These are phyloP conservation scores for Scytalidium lignicola DNA, from an alignment of 2,329 filamentous ascomycete species.

Conservation along the genomic window DNA sequence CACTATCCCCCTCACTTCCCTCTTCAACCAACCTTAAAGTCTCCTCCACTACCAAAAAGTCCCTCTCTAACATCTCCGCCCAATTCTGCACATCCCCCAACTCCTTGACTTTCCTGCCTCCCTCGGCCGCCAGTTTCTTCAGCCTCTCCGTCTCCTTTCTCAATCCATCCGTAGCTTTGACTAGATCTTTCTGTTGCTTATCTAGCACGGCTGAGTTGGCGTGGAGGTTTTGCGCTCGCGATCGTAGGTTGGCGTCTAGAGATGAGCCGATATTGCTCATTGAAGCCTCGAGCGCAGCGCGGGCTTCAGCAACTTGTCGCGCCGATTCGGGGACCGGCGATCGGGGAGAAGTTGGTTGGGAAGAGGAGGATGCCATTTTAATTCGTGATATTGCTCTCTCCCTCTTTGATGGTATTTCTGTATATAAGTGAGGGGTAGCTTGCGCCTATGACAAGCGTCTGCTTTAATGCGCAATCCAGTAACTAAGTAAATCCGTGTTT, in stretches of 20 bases:
- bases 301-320: slow-evolving; percentile 47
- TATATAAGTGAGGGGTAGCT: not conserved
- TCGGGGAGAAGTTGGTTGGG: slow-evolving; percentile 5
- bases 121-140: slow-evolving; percentile 56
- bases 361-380: slow-evolving; percentile 1
- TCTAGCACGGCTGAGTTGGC: slow-evolving; percentile 59
- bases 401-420: not conserved
- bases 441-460: not conserved
- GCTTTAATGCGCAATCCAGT: no score
- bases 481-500: no score
- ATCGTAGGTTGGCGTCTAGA: slow-evolving; percentile 62
- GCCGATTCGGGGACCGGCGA: slow-evolving; percentile 20
- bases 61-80: slow-evolving; percentile 73
- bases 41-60: slow-evolving; percentile 60
- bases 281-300: slow-evolving; percentile 53
- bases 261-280: slow-evolving; percentile 54
- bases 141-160: slow-evolving; percentile 61
- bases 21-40: slow-evolving; percentile 51
- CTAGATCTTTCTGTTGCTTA: slow-evolving; percentile 62
- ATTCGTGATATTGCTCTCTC: not conserved
- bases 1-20: slow-evolving; percentile 26
- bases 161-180: slow-evolving; percentile 53
- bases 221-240: slow-evolving; percentile 65
- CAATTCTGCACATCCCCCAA: slow-evolving; percentile 80
- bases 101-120: slow-evolving; percentile 65